Base-by-base conservation (phyloP, 257 asterid genomes). In the Nicotiana paniculata region DNA sequence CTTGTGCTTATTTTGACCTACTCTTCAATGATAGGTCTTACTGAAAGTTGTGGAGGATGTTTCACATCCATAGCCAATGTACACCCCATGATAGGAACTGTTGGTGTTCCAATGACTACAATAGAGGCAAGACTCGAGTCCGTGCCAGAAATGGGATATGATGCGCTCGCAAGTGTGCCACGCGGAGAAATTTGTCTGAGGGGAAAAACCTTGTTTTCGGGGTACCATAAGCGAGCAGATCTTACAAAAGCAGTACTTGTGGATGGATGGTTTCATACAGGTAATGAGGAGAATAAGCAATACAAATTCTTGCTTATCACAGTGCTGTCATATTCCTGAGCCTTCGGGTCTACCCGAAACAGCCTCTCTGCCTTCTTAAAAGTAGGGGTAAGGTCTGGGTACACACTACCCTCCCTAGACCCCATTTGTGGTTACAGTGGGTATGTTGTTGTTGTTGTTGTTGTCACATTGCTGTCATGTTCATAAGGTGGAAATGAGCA, bases 261-360 rank as follows among this genome's bases (percentile, higher is more conserved):
- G 4, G 97, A 93, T 82, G 99, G 99, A 53, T 96, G 99, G 98
- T 96, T 96, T 82, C 99, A 93, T 80, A 93, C 99, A 9, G 99
- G 99, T 92, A 90, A 33, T 35, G 57, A 53, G 13, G 57, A 51
- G 57, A 51, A 12, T 12, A 17, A 12, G 57, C 15, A 51, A 51
- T 51, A 11, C 15, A 51, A 1, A 15, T 51, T 51, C 57, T 51
- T 51, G 12, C 57, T 51, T 51, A 12, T 51, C 48, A 39, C 48
- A 39, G 3, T 7, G 10, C 48, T 39, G 48, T 39, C 48, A 39
- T 51, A 32, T 32, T 32, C 35, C 4, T 32, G 35, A 32, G 35
- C 35, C 4, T 4, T 21, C 3, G 35, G 4, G 4, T 3, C 35
- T 32, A 32, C 35, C 35, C 35, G 35, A 32, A 32, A 32, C 4